Evolutionary conservation across 1,284 basidiomycete species (phyloP), one percentile per base, ranked within the genome.

Genomic region (Leucoagaricus sp.): DNA sequence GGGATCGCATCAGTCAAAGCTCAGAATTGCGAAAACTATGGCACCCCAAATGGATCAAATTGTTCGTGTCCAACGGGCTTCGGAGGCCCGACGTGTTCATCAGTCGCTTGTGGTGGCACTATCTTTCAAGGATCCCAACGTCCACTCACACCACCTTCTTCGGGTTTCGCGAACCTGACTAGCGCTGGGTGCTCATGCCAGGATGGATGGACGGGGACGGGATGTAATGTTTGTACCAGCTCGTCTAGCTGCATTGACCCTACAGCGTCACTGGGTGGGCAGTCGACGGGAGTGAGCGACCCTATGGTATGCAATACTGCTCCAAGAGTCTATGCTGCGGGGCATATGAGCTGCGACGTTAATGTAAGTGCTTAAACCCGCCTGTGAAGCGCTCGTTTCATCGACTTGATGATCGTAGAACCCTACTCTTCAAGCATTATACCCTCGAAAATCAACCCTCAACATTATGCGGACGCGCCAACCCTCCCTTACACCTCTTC

Each of bases 41-140:
- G 91, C 40, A 65, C 75, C 23, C 60, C 72, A 36, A 82, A 81
- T 63, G 75, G 79, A 28, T 79, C 83, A 4, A 67, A 72, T 9
- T 94, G 92, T 66, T 71, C 79, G 21, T 94, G 92, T 69, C 92
- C 91, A 6, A 78, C 83, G 17, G 92, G 92, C 10, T 91, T 90
- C 65, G 89, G 87, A 17, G 89, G 87, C 8, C 60, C 82, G 29
- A 80, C 79, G n/a, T 92, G 89, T 66, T 79, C 83, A 1, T 78
- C 83, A 61, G 82, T 88, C 0, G 83, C 79, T 0, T 95, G 93
- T 61, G 91, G 91, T 1, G 91, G 91, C 0, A 87, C 81, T 51
- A 82, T 94, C 49, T 93, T 93, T 62, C 81, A 92, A 63, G 88
- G 86, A 29, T 67, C 80, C 0, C 69, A 76, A 44, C 82, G 89